Base-by-base conservation (phyloP, 2,329 filamentous ascomycete species). In the Stagonosporopsis vannaccii region DNA sequence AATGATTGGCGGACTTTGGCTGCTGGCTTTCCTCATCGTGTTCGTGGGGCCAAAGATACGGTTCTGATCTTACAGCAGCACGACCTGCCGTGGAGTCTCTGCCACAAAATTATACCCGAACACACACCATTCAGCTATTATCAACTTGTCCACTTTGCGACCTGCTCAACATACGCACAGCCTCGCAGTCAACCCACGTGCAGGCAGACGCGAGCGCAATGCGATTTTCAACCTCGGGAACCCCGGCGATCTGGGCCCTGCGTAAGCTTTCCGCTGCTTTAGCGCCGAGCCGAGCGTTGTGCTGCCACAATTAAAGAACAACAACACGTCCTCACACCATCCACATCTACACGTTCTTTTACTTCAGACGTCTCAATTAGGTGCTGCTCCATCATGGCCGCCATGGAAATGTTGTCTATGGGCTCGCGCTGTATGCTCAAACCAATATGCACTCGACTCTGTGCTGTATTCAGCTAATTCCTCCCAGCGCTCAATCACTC, bases 41-140 rank as follows among this genome's bases (percentile, higher is more conserved):
- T 94, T 94, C 79, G 83, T 94, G 46, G 80, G 92, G 72, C 94
- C 94, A 0, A 98, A 97, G 80, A 77, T 97, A 73, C 84, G 94
- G 69, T 95, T 97, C 70, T 97, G 48, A 59, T n/a, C 26, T 28
- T 45, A 70, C 42, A 22, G 32, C 25, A 36, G 13, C 19, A 28
- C 15, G 12, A 11, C 42, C 33, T 23, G 36, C 22, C 19, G 22
- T 3, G 36, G 20, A 20, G 6, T 46, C 19, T 50, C 23, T 51
- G 19, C 47, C 43, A 36, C 49, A 52, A 32, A 26, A 52, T 42
- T 58, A 41, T 49, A 52, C 49, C 54, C 49, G 19, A 33, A 51
- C 43, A 32, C 45, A 36, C 36, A 32, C 33, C 37, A 22, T 36
- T 30, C 47, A 43, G 19, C 19, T 30, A 56, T 47, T 39, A 23